Evolutionary conservation across 2,329 filamentous ascomycete species (phyloP).

Genomic region (Coleophoma crateriformis): DNA sequence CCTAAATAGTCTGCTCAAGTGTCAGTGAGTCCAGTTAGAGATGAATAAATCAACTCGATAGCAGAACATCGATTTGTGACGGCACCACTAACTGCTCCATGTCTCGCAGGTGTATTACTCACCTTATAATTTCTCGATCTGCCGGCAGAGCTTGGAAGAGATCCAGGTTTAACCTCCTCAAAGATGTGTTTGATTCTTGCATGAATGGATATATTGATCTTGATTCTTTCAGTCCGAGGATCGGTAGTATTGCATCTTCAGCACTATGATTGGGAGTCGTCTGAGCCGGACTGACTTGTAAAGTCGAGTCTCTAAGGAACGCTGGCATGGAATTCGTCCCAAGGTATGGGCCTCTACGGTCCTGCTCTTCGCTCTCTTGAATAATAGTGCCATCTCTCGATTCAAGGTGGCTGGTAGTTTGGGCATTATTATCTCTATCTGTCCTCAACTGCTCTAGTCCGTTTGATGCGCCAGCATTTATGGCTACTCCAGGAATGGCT

Average conservation of each 20-base stretch:
- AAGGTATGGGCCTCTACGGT: neutral
- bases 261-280: neutral
- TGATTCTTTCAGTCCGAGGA: neutral
- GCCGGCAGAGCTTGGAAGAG: neutral
- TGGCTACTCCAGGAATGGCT: too few species aligned
- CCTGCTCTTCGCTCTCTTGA: neutral
- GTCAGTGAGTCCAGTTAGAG: neutral
- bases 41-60: neutral
- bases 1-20: constrained; percentile 37
- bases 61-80: neutral
- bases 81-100: neutral
- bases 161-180: neutral
- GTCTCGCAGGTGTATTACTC: neutral
- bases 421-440: too few species aligned
- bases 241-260: neutral
- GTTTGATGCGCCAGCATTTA: too few species aligned
- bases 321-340: neutral
- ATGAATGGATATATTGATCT: neutral
- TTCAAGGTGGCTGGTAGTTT: neutral
- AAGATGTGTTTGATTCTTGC: neutral
- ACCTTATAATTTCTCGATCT: neutral
- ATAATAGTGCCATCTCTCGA: neutral
- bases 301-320: neutral
- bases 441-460: too few species aligned
- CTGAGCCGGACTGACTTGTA: neutral